These are phyloP conservation scores for Macrophomina phaseolina DNA, from an alignment of 2,329 filamentous ascomycete genomes.

Conservation along the genomic window DNA sequence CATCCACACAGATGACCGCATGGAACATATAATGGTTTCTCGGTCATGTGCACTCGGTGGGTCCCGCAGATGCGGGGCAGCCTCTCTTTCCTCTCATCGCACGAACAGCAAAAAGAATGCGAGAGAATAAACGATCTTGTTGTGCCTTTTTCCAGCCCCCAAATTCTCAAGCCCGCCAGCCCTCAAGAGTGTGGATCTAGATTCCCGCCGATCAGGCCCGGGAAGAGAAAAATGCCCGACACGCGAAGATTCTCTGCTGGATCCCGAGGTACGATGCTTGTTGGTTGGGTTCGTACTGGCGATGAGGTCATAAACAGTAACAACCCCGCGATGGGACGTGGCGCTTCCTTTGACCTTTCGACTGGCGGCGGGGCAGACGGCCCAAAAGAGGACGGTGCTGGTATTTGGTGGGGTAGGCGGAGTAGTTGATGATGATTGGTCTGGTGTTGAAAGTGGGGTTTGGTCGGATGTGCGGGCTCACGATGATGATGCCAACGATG, in stretches of 20 bases:
- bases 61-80: neutral
- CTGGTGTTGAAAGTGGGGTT: neutral
- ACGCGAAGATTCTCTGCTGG: too few species aligned
- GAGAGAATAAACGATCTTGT: too few species aligned
- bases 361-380: too few species aligned
- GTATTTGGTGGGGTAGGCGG: neutral
- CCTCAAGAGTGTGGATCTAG: too few species aligned
- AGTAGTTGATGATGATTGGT: too few species aligned
- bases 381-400: neutral
- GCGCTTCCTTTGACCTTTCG: neutral
- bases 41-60: neutral
- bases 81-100: neutral
- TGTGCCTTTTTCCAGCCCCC: neutral
- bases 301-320: neutral
- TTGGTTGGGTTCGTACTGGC: too few species aligned
- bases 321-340: neutral
- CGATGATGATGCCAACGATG: too few species aligned
- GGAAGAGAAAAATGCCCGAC: too few species aligned
- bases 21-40: neutral
- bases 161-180: neutral
- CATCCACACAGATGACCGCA: neutral
- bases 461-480: neutral
- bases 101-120: neutral
- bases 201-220: neutral
- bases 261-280: too few species aligned